phyloP scores from a whole-genome alignment of 2,329 filamentous ascomycete species.

The Colletotrichum sp. region DNA sequence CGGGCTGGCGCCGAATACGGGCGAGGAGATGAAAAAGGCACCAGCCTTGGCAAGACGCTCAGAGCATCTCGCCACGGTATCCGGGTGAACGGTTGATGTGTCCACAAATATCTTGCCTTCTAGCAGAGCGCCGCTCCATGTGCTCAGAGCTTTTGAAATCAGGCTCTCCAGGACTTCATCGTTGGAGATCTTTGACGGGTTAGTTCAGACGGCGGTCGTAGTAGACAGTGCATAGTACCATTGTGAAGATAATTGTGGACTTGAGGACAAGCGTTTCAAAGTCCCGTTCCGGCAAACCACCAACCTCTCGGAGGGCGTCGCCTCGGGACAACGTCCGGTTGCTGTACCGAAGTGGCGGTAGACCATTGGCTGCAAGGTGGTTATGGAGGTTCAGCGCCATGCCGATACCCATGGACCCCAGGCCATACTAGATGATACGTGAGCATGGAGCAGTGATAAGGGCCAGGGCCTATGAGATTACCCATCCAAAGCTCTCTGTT shows the following conservation, averaged over 20 bases:
- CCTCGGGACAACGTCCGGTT: constrained; percentile 45
- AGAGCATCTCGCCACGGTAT: constrained; percentile 29
- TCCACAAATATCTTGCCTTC: constrained; percentile 26
- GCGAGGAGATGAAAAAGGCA: constrained; percentile 37
- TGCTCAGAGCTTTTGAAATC: neutral
- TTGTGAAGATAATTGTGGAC: constrained; percentile 45
- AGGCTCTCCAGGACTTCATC: constrained; percentile 3
- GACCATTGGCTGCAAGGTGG: constrained; percentile 37
- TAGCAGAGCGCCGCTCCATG: neutral
- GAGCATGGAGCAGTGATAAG: neutral
- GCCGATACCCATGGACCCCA: constrained; percentile 48
- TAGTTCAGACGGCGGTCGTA: neutral
- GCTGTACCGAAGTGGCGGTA: constrained; percentile 37
- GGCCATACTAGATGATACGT: constrained; percentile 28
- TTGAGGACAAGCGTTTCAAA: constrained; percentile 39
- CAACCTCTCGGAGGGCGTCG: constrained; percentile 35
- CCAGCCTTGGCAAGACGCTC: constrained; percentile 1
- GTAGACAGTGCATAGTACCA: constrained; percentile 28
- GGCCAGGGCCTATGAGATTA: neutral
- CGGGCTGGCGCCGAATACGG: constrained; percentile 46
- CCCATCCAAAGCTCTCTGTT: constrained; percentile 5
- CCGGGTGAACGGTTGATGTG: constrained; percentile 31
- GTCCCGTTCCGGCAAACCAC: constrained; percentile 35
- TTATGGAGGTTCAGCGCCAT: constrained; percentile 48
- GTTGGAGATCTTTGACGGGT: constrained; percentile 1